phyloP scores from a whole-genome alignment of 1,284 basidiomycete genomes.

The Erythrobasidium hasegawianum region DNA sequence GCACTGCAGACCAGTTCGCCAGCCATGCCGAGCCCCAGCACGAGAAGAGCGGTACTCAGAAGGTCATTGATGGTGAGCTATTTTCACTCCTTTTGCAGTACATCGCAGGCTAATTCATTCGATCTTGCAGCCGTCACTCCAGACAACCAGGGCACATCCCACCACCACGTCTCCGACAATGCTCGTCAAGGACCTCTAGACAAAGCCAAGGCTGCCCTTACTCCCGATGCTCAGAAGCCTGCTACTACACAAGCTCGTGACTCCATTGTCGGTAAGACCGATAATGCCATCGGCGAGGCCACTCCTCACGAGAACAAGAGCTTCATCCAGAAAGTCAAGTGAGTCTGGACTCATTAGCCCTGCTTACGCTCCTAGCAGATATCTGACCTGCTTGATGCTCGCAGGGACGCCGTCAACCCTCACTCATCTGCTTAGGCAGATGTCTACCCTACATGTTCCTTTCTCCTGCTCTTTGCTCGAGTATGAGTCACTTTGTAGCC shows the following conservation, averaged over 20 bases:
- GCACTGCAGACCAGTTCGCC: conserved; percentile 18
- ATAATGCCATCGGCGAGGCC: conserved; percentile 11
- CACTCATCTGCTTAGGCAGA: conserved; percentile 14
- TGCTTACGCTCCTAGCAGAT: too few relatives aligned
- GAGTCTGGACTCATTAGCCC: neutral
- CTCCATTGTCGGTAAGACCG: conserved; percentile 9
- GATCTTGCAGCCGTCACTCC: conserved; percentile 9
- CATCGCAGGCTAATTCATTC: neutral
- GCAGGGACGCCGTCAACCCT: conserved; percentile 28
- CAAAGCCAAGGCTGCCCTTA: conserved; percentile 5
- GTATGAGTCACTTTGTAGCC: too few relatives aligned
- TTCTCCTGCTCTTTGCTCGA: too few relatives aligned
- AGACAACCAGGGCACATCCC: neutral
- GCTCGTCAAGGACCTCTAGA: conserved; percentile 15
- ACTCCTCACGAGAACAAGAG: conserved; percentile 21
- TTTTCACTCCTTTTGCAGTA: neutral
- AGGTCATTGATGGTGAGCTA: conserved; percentile 27
- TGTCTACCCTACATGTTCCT: too few relatives aligned
- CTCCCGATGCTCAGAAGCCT: conserved; percentile 23
- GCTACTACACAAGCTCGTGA: conserved; percentile 10
- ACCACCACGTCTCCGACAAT: conserved; percentile 11
- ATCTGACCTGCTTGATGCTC: neutral
- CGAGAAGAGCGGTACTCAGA: conserved; percentile 31
- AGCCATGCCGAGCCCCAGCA: conserved; percentile 25
- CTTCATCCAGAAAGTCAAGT: conserved; percentile 30